phyloP scores from a whole-genome alignment of 441 rosid genomes.

The Populus hybrid region DNA sequence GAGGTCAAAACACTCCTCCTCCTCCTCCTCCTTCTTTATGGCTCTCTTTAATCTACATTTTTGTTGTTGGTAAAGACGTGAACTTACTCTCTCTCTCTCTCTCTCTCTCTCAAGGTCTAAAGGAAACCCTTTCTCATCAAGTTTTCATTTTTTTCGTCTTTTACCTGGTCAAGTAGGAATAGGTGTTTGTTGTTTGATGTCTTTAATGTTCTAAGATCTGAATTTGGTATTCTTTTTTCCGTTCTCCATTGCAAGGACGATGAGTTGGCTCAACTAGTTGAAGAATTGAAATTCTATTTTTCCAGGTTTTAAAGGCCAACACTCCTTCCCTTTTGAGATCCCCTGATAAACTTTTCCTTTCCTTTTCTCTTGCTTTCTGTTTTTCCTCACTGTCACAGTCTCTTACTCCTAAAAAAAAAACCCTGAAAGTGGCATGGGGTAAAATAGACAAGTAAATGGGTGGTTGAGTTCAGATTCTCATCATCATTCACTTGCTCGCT shows the following conservation, averaged over 20 bases:
- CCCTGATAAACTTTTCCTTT: background rate
- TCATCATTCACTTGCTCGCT: background rate
- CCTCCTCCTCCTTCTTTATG: background rate
- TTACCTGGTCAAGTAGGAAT: background rate
- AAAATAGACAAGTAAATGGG: background rate
- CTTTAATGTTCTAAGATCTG: background rate
- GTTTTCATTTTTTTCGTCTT: background rate
- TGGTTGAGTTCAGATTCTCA: background rate
- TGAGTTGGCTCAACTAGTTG: background rate
- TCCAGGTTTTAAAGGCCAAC: background rate
- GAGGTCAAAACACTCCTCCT: background rate
- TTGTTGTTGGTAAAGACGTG: background rate
- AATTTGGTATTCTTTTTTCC: background rate
- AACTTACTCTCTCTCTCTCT: background rate
- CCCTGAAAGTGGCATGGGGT: background rate
- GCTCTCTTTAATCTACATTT: constrained; percentile 1
- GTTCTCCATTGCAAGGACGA: background rate
- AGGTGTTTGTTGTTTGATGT: background rate
- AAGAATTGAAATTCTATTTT: background rate
- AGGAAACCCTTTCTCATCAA: background rate
- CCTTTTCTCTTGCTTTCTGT: background rate
- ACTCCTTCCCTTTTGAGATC: background rate
- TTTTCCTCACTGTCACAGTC: background rate
- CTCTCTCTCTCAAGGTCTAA: background rate
- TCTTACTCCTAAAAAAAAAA: background rate